Base-by-base conservation (phyloP, 176 grass and related monocot species). In the Triticum dicoccoides region DNA sequence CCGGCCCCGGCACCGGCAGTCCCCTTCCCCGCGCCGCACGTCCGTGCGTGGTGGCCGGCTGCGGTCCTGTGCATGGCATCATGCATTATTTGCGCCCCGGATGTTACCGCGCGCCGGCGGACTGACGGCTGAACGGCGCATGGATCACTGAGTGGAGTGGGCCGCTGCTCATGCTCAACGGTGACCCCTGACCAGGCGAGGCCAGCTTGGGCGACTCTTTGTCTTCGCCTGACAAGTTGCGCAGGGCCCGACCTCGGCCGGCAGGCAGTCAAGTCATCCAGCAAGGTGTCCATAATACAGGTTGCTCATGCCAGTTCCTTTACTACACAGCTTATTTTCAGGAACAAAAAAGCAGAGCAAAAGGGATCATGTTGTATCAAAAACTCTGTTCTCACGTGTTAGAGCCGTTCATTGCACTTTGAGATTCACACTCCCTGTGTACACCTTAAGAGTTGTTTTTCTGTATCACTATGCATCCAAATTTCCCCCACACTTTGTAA, bases 131-230 rank as follows among this genome's bases (percentile, higher is more conserved):
- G 61, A 20, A 20, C 20, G 9, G 73, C 47, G 47, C 8, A 44
- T 14, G 69, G 38, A 64, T 84, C 10, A 39, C 9, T 33, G 17
- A 33, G 77, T 80, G 51, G 74, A 52, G 64, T 69, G 73, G 84
- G n/a, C 39, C 73, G 14, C 39, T 54, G 14, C 12, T 39, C 44
- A 52, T 54, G 14, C 12, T 39, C 44, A 52, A 13, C 1, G 18
- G 71, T 24, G 78, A 41, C 37, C 77, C 84, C 73, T 73, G 24
- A 66, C 29, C 65, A 87, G 65, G 56, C 41, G 72, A 87, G 66
- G 58, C 51, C 79, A 59, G 58, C 89, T 18, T 44, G 58, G 14
- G 54, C 21, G 72, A 82, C 70, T 63, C 44, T 30, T 20, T 34
- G 73, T 33, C 39, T 38, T 37, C 29, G 4, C 3, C 41, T 49